Conservation (phyloP, 1,139 yeast genomes). For the Pneumocystis wakefieldiae region DNA sequence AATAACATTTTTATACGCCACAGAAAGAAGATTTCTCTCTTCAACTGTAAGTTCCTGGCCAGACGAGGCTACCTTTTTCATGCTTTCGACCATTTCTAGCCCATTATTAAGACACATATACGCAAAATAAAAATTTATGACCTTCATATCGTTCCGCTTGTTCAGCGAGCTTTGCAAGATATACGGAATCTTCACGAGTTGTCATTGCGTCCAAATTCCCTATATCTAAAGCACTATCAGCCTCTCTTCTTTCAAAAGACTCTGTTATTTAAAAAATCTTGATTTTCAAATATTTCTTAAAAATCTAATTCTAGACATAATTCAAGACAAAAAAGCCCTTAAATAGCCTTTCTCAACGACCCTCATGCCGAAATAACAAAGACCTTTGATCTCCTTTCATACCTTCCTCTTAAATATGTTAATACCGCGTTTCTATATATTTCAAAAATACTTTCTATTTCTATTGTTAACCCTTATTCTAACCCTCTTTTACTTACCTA, state of each 20-base stretch:
- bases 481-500: no score
- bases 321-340: no score
- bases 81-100: slow-evolving; percentile 58
- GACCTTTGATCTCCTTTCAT: no score
- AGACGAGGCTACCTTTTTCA: slow-evolving; percentile 93
- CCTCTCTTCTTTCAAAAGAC: not conserved
- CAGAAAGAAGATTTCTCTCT: slow-evolving; percentile 86
- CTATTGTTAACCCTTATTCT: no score
- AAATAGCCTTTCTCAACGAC: no score
- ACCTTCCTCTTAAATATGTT: no score
- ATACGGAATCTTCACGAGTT: slow-evolving; percentile 95
- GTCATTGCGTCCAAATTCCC: slow-evolving; percentile 17
- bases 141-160: slow-evolving; percentile 99
- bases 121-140: slow-evolving; percentile 29
- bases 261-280: not conserved
- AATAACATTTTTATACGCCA: slow-evolving; percentile 94
- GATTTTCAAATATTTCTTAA: no score
- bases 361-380: no score
- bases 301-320: no score
- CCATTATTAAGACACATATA: not conserved
- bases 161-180: slow-evolving; percentile 96
- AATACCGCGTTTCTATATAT: no score
- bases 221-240: not conserved
- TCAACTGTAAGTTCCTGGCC: slow-evolving; percentile 94
- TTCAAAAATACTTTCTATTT: no score